Evolutionary conservation across 2,329 filamentous ascomycete genomes (phyloP).

Genomic region (Drechslerella dactyloides): DNA sequence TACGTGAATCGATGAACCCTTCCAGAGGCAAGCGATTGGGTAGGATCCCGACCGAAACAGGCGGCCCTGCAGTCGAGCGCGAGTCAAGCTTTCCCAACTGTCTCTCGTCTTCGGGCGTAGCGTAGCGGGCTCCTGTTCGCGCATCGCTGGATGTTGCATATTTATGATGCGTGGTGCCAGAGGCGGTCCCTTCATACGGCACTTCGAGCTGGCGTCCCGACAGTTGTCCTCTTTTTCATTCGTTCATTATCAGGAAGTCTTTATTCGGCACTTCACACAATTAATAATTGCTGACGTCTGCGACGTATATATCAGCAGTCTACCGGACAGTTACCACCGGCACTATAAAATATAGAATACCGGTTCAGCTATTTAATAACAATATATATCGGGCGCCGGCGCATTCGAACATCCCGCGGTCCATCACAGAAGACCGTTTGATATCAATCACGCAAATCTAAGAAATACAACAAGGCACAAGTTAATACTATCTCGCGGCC

Average conservation of each 20-base stretch:
- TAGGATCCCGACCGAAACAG: slow-evolving; percentile 4
- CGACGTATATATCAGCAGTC: no score
- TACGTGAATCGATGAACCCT: slow-evolving; percentile 19
- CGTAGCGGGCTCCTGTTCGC: not conserved
- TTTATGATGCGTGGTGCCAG: slow-evolving; percentile 7
- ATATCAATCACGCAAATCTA: no score
- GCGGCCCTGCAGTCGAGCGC: not conserved
- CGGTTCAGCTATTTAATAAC: no score
- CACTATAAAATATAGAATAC: no score
- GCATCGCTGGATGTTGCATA: not conserved
- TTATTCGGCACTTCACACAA: no score
- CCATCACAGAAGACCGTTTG: no score
- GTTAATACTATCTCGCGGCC: no score
- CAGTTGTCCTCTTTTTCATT: not conserved
- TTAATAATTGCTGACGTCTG: slow-evolving; percentile 22
- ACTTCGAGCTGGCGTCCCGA: no score
- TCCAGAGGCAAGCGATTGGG: slow-evolving; percentile 13
- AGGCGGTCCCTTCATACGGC: not conserved
- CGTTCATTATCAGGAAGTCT: not conserved
- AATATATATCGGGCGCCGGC: no score
- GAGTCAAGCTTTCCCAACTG: not conserved
- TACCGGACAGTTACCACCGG: not conserved
- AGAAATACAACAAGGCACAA: not conserved
- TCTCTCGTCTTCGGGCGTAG: not conserved
- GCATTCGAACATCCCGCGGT: no score